Conservation (phyloP, 495 filamentous ascomycete genomes). For the Hyaloscypha hepaticicola region DNA sequence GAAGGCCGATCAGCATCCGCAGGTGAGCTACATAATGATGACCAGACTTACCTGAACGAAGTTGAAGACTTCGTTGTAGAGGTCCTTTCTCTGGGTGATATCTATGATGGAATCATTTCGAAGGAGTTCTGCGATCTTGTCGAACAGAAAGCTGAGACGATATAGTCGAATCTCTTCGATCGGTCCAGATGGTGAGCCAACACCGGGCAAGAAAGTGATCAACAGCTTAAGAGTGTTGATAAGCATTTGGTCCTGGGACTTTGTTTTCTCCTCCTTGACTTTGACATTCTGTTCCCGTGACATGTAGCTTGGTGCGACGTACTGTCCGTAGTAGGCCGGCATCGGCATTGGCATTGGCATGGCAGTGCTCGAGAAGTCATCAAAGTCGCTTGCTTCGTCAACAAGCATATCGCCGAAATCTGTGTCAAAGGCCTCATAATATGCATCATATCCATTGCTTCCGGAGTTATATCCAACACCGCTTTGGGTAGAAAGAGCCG, state of each 20-base stretch:
- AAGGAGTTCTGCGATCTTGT: constrained; percentile 18
- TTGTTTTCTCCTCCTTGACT: background rate
- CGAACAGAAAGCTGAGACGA: constrained; percentile 23
- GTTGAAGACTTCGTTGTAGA: constrained; percentile 14
- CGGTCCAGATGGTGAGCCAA: background rate
- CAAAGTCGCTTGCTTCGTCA: background rate
- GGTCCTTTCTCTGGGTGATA: constrained; percentile 12
- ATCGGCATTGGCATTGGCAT: background rate
- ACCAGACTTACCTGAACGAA: constrained; percentile 8
- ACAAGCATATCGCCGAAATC: background rate
- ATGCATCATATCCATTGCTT: background rate
- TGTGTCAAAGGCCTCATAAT: background rate
- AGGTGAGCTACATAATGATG: background rate
- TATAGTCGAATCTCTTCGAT: constrained; percentile 11
- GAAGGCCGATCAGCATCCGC: background rate
- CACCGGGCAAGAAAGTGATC: constrained; percentile 5
- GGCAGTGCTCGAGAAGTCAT: background rate
- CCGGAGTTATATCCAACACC: background rate
- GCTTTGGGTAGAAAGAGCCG: background rate
- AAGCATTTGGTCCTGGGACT: constrained; percentile 9
- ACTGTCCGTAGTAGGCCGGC: background rate
- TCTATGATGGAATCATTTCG: constrained; percentile 27
- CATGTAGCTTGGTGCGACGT: background rate
- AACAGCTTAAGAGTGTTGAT: constrained; percentile 19
- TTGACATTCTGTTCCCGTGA: background rate